Conservation (phyloP, 345 rosid genomes). For the Eucalyptus curtisii region DNA sequence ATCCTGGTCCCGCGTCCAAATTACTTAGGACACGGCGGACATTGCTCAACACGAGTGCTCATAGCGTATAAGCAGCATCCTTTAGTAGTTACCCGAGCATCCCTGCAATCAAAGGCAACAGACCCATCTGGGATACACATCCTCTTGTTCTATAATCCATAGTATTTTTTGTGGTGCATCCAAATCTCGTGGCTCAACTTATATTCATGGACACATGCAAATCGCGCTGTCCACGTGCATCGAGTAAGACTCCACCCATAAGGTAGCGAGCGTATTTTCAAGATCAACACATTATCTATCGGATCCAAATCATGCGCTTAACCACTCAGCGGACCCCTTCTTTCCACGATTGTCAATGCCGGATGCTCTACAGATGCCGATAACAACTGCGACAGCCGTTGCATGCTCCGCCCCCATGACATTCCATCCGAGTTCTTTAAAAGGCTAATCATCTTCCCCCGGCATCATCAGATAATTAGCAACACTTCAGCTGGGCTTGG, state of each 20-base stretch:
- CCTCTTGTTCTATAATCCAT: too few relatives aligned
- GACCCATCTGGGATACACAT: background rate
- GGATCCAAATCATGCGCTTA: background rate
- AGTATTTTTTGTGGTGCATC: background rate
- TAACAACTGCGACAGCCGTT: background rate
- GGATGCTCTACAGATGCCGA: background rate
- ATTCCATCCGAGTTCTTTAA: rapidly evolving
- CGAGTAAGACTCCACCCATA: rapidly evolving
- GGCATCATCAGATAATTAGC: background rate
- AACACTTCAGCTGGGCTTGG: background rate
- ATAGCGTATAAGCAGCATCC: background rate
- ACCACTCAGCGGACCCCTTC: background rate
- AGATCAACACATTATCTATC: rapidly evolving
- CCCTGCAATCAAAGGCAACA: background rate
- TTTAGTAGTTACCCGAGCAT: background rate
- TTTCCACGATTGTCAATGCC: background rate
- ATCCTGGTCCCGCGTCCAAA: background rate
- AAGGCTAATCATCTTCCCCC: background rate
- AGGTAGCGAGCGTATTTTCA: rapidly evolving
- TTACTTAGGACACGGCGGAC: background rate
- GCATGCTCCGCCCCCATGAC: background rate
- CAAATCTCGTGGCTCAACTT: rapidly evolving
- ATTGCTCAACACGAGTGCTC: background rate
- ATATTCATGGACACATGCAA: rapidly evolving
- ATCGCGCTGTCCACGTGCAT: background rate